Conservation (phyloP, 305 asterid species). For the Fraxinus latifolia region DNA sequence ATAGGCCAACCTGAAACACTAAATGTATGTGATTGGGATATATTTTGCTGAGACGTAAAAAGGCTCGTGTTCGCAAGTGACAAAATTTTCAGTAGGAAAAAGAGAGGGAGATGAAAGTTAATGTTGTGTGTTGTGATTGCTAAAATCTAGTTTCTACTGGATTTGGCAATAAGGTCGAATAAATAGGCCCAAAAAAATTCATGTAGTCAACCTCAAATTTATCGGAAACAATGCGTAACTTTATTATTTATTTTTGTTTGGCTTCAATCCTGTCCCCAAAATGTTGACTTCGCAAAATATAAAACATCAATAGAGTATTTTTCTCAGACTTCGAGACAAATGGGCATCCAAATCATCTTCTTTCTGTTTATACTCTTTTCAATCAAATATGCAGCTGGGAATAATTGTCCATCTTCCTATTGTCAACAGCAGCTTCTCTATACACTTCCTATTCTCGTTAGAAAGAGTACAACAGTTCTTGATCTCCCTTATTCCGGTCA, state of each 20-base stretch:
- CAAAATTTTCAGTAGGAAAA: neutral
- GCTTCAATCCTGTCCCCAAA: neutral
- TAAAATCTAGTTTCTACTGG: neutral
- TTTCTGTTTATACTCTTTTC: conserved; percentile 17
- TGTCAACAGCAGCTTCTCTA: conserved; percentile 18
- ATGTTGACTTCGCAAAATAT: too few species aligned
- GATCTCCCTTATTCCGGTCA: conserved; percentile 13
- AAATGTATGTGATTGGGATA: neutral
- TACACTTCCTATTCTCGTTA: conserved; percentile 32
- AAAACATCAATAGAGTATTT: too few species aligned
- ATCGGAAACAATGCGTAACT: neutral
- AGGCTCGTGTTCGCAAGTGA: neutral
- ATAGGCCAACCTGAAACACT: neutral
- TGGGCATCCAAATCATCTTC: neutral
- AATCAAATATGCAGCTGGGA: conserved; percentile 1
- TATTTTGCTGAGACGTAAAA: neutral
- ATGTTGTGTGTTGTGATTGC: neutral
- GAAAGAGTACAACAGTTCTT: conserved; percentile 16
- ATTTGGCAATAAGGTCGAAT: neutral
- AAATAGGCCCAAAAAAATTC: neutral
- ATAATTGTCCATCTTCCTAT: conserved; percentile 14
- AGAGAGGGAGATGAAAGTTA: neutral
- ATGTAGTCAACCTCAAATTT: neutral
- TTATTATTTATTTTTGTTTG: neutral
- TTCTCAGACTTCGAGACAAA: too few species aligned